phyloP scores from a whole-genome alignment of 768 basidiomycete genomes.

The Bullera alba region DNA sequence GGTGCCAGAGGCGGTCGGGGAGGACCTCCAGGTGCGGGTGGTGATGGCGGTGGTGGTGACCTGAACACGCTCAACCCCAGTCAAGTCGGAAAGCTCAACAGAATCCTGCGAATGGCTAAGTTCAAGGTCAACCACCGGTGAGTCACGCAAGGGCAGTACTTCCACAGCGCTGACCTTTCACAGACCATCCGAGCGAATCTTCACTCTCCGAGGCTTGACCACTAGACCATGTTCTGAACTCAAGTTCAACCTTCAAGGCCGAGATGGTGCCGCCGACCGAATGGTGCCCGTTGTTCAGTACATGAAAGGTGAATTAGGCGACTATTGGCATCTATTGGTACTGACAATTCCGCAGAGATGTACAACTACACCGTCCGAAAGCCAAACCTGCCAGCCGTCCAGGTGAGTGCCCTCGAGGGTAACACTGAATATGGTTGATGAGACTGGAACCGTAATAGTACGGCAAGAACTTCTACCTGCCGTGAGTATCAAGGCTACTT shows the following conservation, averaged over 20 bases:
- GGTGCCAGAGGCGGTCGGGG: slow-evolving; percentile 27
- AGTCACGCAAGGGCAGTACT: background rate
- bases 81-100: slow-evolving; percentile 33
- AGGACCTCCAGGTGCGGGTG: slow-evolving; percentile 1
- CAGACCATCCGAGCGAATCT: slow-evolving; percentile 8
- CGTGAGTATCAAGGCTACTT: slow-evolving; percentile 18
- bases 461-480: slow-evolving; percentile 39
- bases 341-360: slow-evolving; percentile 18
- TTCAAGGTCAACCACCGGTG: slow-evolving; percentile 41
- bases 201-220: slow-evolving; percentile 20
- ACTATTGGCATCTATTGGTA: background rate
- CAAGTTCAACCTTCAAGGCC: slow-evolving; percentile 33
- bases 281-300: slow-evolving; percentile 33
- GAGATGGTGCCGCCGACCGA: slow-evolving; percentile 30
- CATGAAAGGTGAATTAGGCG: background rate
- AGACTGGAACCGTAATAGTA: slow-evolving; percentile 5
- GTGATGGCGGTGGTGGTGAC: slow-evolving; percentile 18
- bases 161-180: background rate
- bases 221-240: slow-evolving; percentile 30
- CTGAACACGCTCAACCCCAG: slow-evolving; percentile 16
- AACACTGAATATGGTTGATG: background rate
- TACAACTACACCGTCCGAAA: slow-evolving; percentile 38
- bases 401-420: background rate
- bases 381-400: slow-evolving; percentile 37
- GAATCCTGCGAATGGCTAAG: slow-evolving; percentile 37